Conservation (phyloP, 768 basidiomycete species). For the Melanogaster broomeanus region DNA sequence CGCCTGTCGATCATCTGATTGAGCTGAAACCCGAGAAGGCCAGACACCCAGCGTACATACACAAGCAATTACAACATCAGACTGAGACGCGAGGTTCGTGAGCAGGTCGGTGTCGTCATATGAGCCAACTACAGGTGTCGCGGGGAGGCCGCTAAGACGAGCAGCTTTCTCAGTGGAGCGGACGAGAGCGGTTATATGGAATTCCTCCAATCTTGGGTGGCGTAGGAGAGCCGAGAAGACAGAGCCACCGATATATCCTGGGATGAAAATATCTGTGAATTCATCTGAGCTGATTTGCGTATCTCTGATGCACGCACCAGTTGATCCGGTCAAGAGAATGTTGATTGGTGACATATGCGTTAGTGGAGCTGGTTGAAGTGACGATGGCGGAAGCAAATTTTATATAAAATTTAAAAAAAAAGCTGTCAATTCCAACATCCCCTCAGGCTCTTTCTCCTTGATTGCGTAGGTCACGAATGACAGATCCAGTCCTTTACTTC, state of each 20-base stretch:
- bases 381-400: not conserved
- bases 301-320: conserved; percentile 14
- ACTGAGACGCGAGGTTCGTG: conserved; percentile 41
- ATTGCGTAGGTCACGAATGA: no score
- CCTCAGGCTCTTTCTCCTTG: no score
- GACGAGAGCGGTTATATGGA: conserved; percentile 48
- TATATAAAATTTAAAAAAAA: no score
- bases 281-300: not conserved
- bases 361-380: not conserved
- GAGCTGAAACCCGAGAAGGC: not conserved
- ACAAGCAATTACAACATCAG: conserved; percentile 43
- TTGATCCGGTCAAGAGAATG: conserved; percentile 17
- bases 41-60: conserved; percentile 20
- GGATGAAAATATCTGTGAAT: not conserved
- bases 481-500: no score
- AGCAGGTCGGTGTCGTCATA: conserved; percentile 41
- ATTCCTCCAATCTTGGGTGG: conserved; percentile 42
- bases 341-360: conserved; percentile 8
- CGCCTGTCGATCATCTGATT: conserved; percentile 24
- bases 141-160: conserved; percentile 2
- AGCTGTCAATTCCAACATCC: no score
- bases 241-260: conserved; percentile 60
- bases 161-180: conserved; percentile 42
- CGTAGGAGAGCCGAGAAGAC: conserved; percentile 48
- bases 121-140: conserved; percentile 39